Evolutionary conservation across 2,329 filamentous ascomycete species (phyloP).

Genomic region (Conoideocrella luteorostrata): DNA sequence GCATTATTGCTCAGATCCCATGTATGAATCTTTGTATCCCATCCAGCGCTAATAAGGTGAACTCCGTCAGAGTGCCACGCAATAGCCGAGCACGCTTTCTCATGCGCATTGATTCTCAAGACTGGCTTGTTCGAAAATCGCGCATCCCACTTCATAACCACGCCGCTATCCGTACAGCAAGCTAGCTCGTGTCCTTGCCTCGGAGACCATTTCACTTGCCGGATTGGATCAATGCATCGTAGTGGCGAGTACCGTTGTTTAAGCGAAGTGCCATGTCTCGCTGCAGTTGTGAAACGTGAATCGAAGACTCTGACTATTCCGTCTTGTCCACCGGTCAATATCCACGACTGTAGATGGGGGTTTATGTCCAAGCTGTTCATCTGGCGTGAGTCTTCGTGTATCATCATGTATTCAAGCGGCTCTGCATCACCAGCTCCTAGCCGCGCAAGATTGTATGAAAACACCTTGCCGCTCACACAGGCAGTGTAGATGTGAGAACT

Average conservation of each 20-base stretch:
- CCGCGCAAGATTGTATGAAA: slow-evolving; percentile 54
- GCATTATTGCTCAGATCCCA: slow-evolving; percentile 57
- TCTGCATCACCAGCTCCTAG: slow-evolving; percentile 36
- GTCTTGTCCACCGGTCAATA: slow-evolving; percentile 59
- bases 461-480: slow-evolving; percentile 58
- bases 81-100: slow-evolving; percentile 52
- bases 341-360: slow-evolving; percentile 49
- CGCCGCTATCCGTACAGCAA: slow-evolving; percentile 56
- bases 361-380: slow-evolving; percentile 59
- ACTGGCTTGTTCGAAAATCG: slow-evolving; percentile 47
- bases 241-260: slow-evolving; percentile 36
- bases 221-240: slow-evolving; percentile 38
- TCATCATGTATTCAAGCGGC: slow-evolving; percentile 50
- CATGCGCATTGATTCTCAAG: slow-evolving; percentile 55
- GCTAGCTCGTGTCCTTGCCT: slow-evolving; percentile 56
- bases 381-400: slow-evolving; percentile 55
- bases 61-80: slow-evolving; percentile 63
- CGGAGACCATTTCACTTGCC: slow-evolving; percentile 60
- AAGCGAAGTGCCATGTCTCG: slow-evolving; percentile 46
- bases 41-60: slow-evolving; percentile 58
- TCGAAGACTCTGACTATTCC: slow-evolving; percentile 58
- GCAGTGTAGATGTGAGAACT: slow-evolving; percentile 54
- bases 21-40: slow-evolving; percentile 55
- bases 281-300: slow-evolving; percentile 38
- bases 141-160: slow-evolving; percentile 59